phyloP scores from a whole-genome alignment of 2,329 filamentous ascomycete genomes.

The Eutypa lata region DNA sequence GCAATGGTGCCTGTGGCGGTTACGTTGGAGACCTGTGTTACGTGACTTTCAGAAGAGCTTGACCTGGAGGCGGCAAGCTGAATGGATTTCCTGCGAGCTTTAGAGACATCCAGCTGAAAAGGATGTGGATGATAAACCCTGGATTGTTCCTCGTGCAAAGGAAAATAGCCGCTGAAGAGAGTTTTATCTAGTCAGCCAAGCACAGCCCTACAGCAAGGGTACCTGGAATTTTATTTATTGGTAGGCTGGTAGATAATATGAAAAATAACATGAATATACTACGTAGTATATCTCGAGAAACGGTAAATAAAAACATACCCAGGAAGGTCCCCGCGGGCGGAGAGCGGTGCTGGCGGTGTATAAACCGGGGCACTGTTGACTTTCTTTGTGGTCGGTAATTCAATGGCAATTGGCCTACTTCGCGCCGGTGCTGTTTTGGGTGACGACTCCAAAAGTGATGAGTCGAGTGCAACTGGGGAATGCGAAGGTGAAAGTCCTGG shows the following conservation, averaged over 20 bases:
- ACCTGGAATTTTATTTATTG: no score
- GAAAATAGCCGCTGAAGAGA: constrained; percentile 54
- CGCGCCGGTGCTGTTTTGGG: constrained; percentile 19
- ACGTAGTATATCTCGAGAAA: no score
- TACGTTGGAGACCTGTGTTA: constrained; percentile 7
- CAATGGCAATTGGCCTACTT: constrained; percentile 53
- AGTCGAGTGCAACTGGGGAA: constrained; percentile 16
- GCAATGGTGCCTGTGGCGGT: constrained; percentile 17
- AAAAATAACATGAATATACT: no score
- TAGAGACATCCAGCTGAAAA: constrained; percentile 42
- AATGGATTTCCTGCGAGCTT: constrained; percentile 34
- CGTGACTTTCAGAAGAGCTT: constrained; percentile 14
- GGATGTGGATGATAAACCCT: constrained; percentile 50
- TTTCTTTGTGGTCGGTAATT: constrained; percentile 41
- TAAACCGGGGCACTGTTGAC: constrained; percentile 36
- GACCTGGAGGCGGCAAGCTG: constrained; percentile 32
- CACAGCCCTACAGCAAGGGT: neutral
- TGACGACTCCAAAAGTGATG: constrained; percentile 16
- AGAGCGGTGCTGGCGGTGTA: constrained; percentile 48
- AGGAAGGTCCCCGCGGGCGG: constrained; percentile 55
- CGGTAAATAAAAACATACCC: constrained; percentile 45
- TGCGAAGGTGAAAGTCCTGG: constrained; percentile 18
- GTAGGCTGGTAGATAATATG: no score
- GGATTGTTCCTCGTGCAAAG: constrained; percentile 54
- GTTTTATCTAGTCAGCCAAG: neutral